A percentile compares a stretch with the other conserved stretches of the same genome.
phyloP scores from a whole-genome alignment of 225 moss, liverwort and hornwort genomes.

The Polytrichum commune region DNA sequence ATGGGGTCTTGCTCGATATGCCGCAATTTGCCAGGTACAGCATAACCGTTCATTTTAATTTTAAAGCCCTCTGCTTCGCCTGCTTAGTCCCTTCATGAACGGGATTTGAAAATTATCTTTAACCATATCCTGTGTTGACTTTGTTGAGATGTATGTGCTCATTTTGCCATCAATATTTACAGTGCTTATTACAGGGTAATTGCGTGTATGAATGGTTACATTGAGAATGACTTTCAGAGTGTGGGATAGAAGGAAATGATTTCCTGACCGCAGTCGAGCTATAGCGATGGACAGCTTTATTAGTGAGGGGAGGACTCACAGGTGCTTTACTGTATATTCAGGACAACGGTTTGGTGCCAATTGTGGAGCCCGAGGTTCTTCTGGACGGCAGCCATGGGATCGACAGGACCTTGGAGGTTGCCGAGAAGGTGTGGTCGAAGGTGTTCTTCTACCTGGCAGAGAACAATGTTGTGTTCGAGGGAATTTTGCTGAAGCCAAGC shows the following conservation, averaged over 20 bases:
- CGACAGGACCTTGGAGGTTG: conserved; percentile 54
- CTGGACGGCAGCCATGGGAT: conserved; percentile 58
- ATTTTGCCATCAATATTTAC: not conserved
- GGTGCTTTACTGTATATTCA: not conserved
- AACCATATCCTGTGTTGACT: not conserved
- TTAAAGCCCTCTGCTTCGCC: no score
- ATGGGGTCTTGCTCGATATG: conserved; percentile 63
- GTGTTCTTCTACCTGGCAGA: conserved; percentile 57
- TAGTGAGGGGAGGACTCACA: not conserved
- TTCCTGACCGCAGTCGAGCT: not conserved
- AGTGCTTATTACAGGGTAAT: no score
- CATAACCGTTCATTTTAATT: no score
- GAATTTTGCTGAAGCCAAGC: conserved; percentile 62
- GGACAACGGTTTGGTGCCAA: conserved; percentile 61
- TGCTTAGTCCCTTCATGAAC: no score
- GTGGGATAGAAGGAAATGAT: not conserved
- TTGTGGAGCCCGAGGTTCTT: conserved; percentile 55
- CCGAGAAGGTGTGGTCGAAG: conserved; percentile 59
- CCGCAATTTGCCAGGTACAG: conserved; percentile 46
- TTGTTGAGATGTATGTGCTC: no score
- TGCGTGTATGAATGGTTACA: no score
- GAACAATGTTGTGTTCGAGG: conserved; percentile 58
- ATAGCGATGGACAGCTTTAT: no score
- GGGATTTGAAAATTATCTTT: no score
- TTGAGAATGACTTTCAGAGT: not conserved